Evolutionary conservation across 495 filamentous ascomycete species (phyloP).

Genomic region (Penicillium argentinense): DNA sequence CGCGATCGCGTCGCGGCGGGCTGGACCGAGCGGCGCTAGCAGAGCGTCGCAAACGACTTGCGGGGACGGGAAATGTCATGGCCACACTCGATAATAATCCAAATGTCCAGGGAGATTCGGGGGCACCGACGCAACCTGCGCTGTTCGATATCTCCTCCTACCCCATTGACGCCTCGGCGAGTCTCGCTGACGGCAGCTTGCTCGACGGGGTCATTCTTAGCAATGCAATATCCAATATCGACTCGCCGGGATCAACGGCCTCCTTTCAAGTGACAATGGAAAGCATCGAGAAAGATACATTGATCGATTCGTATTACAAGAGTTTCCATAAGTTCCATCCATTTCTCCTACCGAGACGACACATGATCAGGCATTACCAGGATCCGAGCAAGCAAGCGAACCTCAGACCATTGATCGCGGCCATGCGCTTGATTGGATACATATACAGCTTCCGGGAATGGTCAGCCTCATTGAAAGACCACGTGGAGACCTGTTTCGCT

Average conservation of each 20-base stretch:
- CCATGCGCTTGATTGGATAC: slow-evolving; percentile 26
- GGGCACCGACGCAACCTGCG: too few species aligned
- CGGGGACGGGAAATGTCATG: not conserved
- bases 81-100: not conserved
- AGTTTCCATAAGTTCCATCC: slow-evolving; percentile 32
- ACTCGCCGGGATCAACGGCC: slow-evolving; percentile 1
- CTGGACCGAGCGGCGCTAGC: slow-evolving; percentile 22
- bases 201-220: slow-evolving; percentile 4
- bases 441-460: slow-evolving; percentile 22
- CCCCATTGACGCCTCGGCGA: slow-evolving; percentile 2
- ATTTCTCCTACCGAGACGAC: slow-evolving; percentile 19
- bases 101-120: too few species aligned
- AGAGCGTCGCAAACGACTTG: slow-evolving; percentile 21
- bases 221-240: not conserved
- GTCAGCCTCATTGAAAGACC: slow-evolving; percentile 18
- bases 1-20: slow-evolving; percentile 20
- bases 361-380: slow-evolving; percentile 16
- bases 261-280: not conserved
- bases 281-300: slow-evolving; percentile 18
- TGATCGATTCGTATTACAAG: slow-evolving; percentile 31
- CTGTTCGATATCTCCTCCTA: slow-evolving; percentile 5
- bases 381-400: slow-evolving; percentile 19
- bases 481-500: slow-evolving; percentile 45
- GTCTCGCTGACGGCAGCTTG: not conserved
- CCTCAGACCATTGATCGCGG: slow-evolving; percentile 20